These are phyloP conservation scores for Phytophthora hybrid DNA, from an alignment of 352 stramenopile genomes.

Conservation along the genomic window DNA sequence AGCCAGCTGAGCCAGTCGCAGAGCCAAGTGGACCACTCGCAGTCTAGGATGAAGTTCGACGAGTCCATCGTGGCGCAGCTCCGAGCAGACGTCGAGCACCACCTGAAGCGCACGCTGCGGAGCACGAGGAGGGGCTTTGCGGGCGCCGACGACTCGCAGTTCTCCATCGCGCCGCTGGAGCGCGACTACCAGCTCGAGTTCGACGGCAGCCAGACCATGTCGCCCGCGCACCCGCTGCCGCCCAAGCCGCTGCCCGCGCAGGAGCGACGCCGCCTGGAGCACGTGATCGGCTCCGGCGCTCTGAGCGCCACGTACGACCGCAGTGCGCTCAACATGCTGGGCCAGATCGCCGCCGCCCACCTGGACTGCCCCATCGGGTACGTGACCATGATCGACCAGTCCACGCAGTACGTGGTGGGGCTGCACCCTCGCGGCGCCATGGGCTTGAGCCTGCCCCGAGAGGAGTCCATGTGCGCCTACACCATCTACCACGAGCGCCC, in stretches of 20 bases:
- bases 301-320: slow-evolving; percentile 58
- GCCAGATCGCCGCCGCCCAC: slow-evolving; percentile 53
- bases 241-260: slow-evolving; percentile 46
- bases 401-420: slow-evolving; percentile 58
- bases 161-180: slow-evolving; percentile 45
- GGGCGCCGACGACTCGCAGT: slow-evolving; percentile 38
- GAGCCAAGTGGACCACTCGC: slow-evolving; percentile 1
- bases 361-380: slow-evolving; percentile 70
- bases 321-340: slow-evolving; percentile 60
- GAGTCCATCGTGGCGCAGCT: slow-evolving; percentile 37
- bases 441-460: slow-evolving; percentile 43
- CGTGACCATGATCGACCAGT: slow-evolving; percentile 66
- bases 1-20: slow-evolving; percentile 23
- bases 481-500: slow-evolving; percentile 68
- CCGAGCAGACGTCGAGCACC: slow-evolving; percentile 39
- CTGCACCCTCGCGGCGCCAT: slow-evolving; percentile 39
- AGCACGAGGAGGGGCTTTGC: slow-evolving; percentile 30
- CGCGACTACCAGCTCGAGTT: slow-evolving; percentile 65
- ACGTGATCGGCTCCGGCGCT: slow-evolving; percentile 53
- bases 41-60: slow-evolving; percentile 26
- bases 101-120: slow-evolving; percentile 36
- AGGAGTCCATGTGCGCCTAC: slow-evolving; percentile 73
- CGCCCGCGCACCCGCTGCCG: slow-evolving; percentile 50
- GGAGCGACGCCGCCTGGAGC: slow-evolving; percentile 50
- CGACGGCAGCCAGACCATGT: slow-evolving; percentile 51